Evolutionary conservation across 1,284 basidiomycete genomes (phyloP).

Genomic region (Heterobasidion annosum): DNA sequence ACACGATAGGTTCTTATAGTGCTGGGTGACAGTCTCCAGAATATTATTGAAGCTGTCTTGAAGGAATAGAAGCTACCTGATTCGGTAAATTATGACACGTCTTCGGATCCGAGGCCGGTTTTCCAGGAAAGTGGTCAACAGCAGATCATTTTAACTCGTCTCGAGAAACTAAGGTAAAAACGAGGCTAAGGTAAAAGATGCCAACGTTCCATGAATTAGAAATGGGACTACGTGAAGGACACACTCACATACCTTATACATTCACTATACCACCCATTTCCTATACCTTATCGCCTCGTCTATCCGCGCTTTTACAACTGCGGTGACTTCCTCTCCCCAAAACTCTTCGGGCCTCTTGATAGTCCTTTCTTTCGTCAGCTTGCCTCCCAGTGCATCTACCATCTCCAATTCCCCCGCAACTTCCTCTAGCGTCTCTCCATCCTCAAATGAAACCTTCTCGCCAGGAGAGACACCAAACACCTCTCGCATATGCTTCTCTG

Average conservation of each 20-base stretch:
- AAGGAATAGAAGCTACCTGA: background rate
- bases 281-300: conserved; percentile 14
- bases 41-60: background rate
- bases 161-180: too few species aligned
- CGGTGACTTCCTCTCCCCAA: conserved; percentile 30
- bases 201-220: too few species aligned
- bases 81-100: background rate
- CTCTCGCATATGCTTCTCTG: conserved; percentile 54
- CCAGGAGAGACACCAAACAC: conserved; percentile 4
- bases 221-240: too few species aligned
- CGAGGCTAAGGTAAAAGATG: too few species aligned
- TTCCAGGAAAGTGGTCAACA: too few species aligned
- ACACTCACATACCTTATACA: too few species aligned
- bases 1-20: too few species aligned
- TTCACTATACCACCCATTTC: conserved; percentile 4
- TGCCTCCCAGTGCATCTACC: conserved; percentile 10
- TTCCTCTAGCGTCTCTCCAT: background rate
- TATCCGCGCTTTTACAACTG: conserved; percentile 23
- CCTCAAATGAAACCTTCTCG: background rate
- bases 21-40: too few species aligned
- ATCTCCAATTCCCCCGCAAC: background rate
- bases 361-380: background rate
- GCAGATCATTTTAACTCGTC: too few species aligned
- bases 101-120: background rate
- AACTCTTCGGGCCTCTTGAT: conserved; percentile 20